phyloP scores from a whole-genome alignment of 176 grass and related monocot genomes.

The Dactylis glomerata region DNA sequence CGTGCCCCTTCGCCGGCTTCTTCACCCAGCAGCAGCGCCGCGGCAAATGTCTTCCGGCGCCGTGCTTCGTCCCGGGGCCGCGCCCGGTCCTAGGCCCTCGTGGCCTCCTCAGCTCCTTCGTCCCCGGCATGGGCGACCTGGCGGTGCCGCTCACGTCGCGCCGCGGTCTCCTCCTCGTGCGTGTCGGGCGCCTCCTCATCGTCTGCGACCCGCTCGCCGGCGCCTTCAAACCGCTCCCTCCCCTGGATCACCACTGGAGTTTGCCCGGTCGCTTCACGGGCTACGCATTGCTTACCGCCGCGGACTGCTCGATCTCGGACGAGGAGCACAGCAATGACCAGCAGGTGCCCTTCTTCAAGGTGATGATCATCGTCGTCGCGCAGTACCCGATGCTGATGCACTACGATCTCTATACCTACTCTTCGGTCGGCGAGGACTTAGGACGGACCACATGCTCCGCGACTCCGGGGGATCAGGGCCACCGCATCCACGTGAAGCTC shows the following conservation, averaged over 20 bases:
- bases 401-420: neutral
- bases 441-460: neutral
- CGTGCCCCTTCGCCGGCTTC: neutral
- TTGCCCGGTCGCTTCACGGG: neutral
- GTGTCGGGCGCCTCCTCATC: neutral
- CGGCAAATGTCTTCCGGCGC: neutral
- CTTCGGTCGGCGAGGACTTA: neutral
- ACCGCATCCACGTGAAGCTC: neutral
- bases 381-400: neutral
- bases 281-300: neutral
- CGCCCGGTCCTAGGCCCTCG: neutral
- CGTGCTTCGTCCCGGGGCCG: neutral
- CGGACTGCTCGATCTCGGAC: neutral
- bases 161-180: neutral
- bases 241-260: neutral
- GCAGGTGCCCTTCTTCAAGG: neutral
- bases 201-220: neutral
- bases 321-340: neutral
- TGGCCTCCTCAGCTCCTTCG: neutral
- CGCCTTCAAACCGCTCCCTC: neutral
- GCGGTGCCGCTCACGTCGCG: neutral
- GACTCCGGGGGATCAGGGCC: neutral
- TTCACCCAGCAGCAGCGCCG: neutral
- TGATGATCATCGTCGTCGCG: neutral
- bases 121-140: neutral